Evolutionary conservation across 2,329 filamentous ascomycete species (phyloP).

Genomic region (Penicillium sp.): DNA sequence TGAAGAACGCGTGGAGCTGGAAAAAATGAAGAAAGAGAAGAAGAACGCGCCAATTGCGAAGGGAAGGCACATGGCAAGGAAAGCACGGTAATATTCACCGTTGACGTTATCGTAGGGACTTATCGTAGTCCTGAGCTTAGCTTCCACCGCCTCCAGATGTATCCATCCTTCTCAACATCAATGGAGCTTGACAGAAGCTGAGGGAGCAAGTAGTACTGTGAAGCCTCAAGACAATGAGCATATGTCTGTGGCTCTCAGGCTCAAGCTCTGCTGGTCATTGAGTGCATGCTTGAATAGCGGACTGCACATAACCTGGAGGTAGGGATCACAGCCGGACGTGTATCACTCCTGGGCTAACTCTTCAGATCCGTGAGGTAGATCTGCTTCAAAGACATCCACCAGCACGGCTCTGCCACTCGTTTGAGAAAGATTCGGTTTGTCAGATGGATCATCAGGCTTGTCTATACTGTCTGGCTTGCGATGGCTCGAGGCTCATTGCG

Average conservation of each 20-base stretch:
- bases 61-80: too few relatives aligned
- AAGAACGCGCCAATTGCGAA: too few relatives aligned
- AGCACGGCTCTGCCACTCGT: background rate
- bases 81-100: too few relatives aligned
- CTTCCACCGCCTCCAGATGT: background rate
- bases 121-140: background rate
- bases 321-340: background rate
- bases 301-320: background rate
- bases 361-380: background rate
- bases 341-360: background rate
- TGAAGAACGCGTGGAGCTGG: too few relatives aligned
- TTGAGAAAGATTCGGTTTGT: background rate
- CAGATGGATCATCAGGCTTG: constrained; percentile 36
- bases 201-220: background rate
- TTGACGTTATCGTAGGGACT: too few relatives aligned
- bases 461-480: constrained; percentile 94
- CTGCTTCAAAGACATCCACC: background rate
- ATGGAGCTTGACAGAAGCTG: background rate
- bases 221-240: background rate
- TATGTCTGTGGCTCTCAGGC: background rate
- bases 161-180: background rate
- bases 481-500: constrained; percentile 91
- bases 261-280: background rate
- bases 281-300: background rate
- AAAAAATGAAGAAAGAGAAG: too few relatives aligned